phyloP scores from a whole-genome alignment of 1,139 yeast species.

The Wickerhamiella infanticola region DNA sequence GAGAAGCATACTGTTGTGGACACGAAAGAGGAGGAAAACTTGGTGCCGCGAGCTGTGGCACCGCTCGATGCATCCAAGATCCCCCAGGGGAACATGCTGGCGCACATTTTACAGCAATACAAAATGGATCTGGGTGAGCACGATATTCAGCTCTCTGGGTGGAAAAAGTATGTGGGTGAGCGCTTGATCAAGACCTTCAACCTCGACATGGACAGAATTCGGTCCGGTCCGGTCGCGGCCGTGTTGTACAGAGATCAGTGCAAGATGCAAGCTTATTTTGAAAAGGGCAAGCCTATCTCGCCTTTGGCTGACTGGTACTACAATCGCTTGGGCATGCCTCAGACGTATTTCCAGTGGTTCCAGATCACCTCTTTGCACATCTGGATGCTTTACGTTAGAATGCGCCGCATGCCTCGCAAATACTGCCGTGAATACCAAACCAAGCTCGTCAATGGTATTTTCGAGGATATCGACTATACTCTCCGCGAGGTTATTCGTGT shows the following conservation, averaged over 20 bases:
- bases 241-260: conserved; percentile 75
- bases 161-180: conserved; percentile 65
- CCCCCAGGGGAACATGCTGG: conserved; percentile 14
- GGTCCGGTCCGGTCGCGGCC: conserved; percentile 93
- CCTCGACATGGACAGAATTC: conserved; percentile 79
- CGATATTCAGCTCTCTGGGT: conserved; percentile 35
- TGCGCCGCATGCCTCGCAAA: conserved; percentile 90
- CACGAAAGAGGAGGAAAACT: conserved; percentile 11
- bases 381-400: conserved; percentile 86
- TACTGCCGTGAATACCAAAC: conserved; percentile 85
- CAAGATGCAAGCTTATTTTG: conserved; percentile 67
- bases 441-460: conserved; percentile 75
- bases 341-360: conserved; percentile 86
- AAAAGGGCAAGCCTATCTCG: conserved; percentile 20
- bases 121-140: conserved; percentile 30
- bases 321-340: conserved; percentile 65
- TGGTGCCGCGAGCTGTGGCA: conserved; percentile 13
- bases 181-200: conserved; percentile 47
- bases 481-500: conserved; percentile 77
- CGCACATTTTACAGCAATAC: conserved; percentile 34
- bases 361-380: conserved; percentile 81
- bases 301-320: conserved; percentile 31
- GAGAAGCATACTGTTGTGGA: conserved; percentile 15
- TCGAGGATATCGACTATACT: conserved; percentile 77
- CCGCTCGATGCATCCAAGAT: conserved; percentile 9